These are phyloP conservation scores for Magnusiomyces suaveolens DNA, from an alignment of 1,139 yeast genomes.

Conservation along the genomic window DNA sequence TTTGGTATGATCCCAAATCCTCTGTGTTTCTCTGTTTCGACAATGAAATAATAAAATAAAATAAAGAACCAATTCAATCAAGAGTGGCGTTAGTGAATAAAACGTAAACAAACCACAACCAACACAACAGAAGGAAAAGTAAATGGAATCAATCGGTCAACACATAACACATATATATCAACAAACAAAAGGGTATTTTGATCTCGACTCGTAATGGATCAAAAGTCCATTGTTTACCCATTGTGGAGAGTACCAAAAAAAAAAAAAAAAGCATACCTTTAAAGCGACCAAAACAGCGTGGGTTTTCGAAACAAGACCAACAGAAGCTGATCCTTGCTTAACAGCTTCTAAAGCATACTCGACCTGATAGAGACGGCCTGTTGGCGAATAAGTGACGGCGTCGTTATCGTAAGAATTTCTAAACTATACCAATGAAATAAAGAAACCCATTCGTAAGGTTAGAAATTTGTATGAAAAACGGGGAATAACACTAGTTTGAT, in stretches of 20 bases:
- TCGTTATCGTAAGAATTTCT: conserved; percentile 98
- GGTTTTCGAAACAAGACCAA: conserved; percentile 75
- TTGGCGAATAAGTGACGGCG: conserved; percentile 93
- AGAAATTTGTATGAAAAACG: not conserved
- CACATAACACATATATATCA: not conserved
- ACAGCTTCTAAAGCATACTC: conserved; percentile 97
- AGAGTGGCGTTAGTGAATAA: not conserved
- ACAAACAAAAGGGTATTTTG: not conserved
- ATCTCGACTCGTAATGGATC: not conserved
- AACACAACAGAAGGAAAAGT: too few relatives aligned
- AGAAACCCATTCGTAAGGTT: not conserved
- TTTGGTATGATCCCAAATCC: conserved; percentile 92
- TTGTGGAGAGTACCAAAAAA: not conserved
- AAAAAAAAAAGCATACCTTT: conserved; percentile 36
- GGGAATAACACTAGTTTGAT: too few relatives aligned
- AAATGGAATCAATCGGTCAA: too few relatives aligned
- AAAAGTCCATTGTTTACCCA: not conserved
- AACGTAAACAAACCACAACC: too few relatives aligned
- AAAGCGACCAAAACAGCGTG: conserved; percentile 89
- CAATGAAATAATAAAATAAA: not conserved
- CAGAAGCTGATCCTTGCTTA: conserved; percentile 96
- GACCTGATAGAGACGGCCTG: conserved; percentile 89
- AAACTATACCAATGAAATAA: conserved; percentile 40
- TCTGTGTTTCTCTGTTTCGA: conserved; percentile 66
- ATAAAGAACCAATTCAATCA: not conserved